A percentile compares a stretch with the other conserved stretches of the same genome.
phyloP scores from a whole-genome alignment of 2,329 filamentous ascomycete species.

The Fusarium dimerum region DNA sequence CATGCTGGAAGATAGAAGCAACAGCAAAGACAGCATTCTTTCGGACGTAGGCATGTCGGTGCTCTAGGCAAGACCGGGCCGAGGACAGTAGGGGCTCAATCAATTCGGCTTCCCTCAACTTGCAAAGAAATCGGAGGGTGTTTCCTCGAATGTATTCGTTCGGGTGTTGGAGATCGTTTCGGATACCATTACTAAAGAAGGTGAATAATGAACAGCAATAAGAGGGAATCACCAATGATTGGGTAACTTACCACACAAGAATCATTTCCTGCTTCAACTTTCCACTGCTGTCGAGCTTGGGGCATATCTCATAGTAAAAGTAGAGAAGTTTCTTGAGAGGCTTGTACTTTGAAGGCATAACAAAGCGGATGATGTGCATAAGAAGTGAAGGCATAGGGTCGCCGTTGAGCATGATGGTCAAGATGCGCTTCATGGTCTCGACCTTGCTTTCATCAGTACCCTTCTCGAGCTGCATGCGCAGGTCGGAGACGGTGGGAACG shows the following conservation, averaged over 20 bases:
- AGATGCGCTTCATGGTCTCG: slow-evolving; percentile 93
- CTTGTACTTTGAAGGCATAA: slow-evolving; percentile 98
- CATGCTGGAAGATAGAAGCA: slow-evolving; percentile 88
- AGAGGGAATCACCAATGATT: not conserved
- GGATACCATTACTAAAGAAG: slow-evolving; percentile 83
- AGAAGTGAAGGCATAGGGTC: slow-evolving; percentile 93
- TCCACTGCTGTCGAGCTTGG: slow-evolving; percentile 86
- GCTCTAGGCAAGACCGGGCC: slow-evolving; percentile 87
- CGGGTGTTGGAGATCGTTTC: slow-evolving; percentile 93
- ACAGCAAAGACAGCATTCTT: slow-evolving; percentile 98
- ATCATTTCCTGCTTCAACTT: slow-evolving; percentile 99
- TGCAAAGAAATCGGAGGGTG: slow-evolving; percentile 96
- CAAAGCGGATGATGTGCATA: slow-evolving; percentile 99
- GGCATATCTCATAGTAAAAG: slow-evolving; percentile 99
- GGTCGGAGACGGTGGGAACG: slow-evolving; percentile 84
- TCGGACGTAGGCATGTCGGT: slow-evolving; percentile 95
- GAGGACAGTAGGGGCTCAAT: slow-evolving; percentile 95
- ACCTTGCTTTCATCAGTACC: slow-evolving; percentile 90
- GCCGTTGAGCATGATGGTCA: slow-evolving; percentile 97
- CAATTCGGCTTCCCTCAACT: slow-evolving; percentile 91
- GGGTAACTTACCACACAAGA: slow-evolving; percentile 74
- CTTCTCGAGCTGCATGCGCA: slow-evolving; percentile 92
- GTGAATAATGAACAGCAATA: slow-evolving; percentile 10
- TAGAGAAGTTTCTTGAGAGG: slow-evolving; percentile 96
- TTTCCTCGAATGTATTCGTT: slow-evolving; percentile 99